These are phyloP conservation scores for Cyclotella kingstonii DNA, from an alignment of 108 stramenopile genomes.

Conservation along the genomic window DNA sequence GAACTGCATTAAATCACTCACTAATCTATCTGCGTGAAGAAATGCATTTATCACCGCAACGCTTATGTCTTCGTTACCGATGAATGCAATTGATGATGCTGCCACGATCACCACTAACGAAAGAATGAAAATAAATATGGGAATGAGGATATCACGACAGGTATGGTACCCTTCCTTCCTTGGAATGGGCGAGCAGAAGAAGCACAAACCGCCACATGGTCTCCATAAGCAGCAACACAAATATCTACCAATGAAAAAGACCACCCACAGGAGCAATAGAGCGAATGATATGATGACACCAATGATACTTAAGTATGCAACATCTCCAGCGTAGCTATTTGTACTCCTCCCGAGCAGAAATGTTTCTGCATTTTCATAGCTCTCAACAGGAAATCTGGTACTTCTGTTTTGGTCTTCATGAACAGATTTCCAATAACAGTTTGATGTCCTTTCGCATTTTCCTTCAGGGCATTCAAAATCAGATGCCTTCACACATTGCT, in stretches of 20 bases:
- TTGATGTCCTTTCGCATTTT: slow-evolving; percentile 45
- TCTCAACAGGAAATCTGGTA: slow-evolving; percentile 32
- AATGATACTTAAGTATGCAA: slow-evolving; percentile 9
- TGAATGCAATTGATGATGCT: slow-evolving; percentile 29
- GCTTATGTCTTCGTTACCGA: slow-evolving; percentile 47
- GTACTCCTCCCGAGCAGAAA: slow-evolving; percentile 8
- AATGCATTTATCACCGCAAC: slow-evolving; percentile 42
- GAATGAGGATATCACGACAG: slow-evolving; percentile 25
- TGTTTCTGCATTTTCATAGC: slow-evolving; percentile 24
- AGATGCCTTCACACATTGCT: slow-evolving; percentile 30
- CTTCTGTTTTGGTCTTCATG: slow-evolving; percentile 34
- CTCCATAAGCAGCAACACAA: slow-evolving; percentile 52
- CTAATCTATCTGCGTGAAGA: slow-evolving; percentile 27
- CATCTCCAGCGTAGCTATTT: slow-evolving; percentile 28
- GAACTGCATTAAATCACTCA: slow-evolving; percentile 35
- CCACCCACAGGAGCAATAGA: slow-evolving; percentile 31
- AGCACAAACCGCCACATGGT: slow-evolving; percentile 23
- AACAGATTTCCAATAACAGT: slow-evolving; percentile 47
- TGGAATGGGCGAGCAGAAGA: slow-evolving; percentile 44
- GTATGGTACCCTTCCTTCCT: slow-evolving; percentile 31
- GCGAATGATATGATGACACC: slow-evolving; percentile 26
- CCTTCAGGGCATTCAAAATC: slow-evolving; percentile 27
- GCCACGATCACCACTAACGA: slow-evolving; percentile 15
- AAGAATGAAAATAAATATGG: slow-evolving; percentile 33
- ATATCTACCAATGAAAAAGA: slow-evolving; percentile 43